A percentile compares a stretch with the other conserved stretches of the same genome.
Conservation (phyloP, 1,139 yeast genomes). For the Hyphopichia khmerensis region DNA sequence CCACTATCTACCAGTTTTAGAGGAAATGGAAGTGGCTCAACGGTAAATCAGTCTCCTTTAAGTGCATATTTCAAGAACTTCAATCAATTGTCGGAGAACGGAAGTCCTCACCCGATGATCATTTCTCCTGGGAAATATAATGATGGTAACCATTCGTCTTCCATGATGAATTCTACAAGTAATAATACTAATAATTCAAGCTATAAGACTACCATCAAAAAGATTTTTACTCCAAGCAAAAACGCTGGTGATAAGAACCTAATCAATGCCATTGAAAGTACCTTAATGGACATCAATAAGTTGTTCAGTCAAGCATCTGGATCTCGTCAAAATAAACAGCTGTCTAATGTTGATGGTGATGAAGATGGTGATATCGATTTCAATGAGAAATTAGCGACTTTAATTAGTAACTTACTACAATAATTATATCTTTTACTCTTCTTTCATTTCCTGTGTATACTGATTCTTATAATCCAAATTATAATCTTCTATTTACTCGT, state of each 20-base stretch:
- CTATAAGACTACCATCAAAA: constrained; percentile 38
- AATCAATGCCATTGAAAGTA: constrained; percentile 24
- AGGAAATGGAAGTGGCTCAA: background rate
- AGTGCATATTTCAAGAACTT: constrained; percentile 4
- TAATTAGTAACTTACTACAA: constrained; percentile 14
- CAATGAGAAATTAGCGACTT: constrained; percentile 16
- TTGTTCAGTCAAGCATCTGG: constrained; percentile 7
- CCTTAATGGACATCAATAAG: constrained; percentile 26
- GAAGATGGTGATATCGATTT: constrained; percentile 13
- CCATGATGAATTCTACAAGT: constrained; percentile 2
- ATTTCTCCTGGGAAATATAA: background rate
- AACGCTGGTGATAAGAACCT: constrained; percentile 31
- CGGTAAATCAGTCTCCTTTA: constrained; percentile 1
- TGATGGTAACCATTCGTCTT: background rate
- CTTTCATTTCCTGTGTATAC: background rate
- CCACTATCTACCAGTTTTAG: background rate
- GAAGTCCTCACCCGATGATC: background rate
- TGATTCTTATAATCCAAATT: background rate
- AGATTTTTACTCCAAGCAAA: constrained; percentile 34
- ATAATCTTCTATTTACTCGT: too few species aligned
- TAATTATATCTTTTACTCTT: background rate
- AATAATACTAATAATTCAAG: constrained; percentile 12
- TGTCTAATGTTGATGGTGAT: background rate
- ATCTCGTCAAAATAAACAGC: background rate
- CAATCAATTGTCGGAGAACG: background rate